Evolutionary conservation across 352 stramenopile species (phyloP).

Genomic region (Phytophthora idaei): DNA sequence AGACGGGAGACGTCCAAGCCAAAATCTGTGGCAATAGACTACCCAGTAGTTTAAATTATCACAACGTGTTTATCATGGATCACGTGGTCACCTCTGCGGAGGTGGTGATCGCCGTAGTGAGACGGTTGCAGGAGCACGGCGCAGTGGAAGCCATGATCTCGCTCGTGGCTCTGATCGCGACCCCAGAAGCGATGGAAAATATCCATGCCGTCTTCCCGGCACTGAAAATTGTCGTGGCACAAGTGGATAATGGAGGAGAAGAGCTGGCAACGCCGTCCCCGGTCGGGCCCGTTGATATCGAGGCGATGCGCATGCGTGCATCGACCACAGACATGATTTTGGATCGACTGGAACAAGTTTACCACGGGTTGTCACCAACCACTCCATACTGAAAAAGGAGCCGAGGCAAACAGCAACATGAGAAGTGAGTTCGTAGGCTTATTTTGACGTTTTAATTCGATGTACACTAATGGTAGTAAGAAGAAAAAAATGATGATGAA

Average conservation of each 20-base stretch:
- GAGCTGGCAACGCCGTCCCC: conserved; percentile 13
- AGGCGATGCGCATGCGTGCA: conserved; percentile 5
- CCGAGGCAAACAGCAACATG: neutral
- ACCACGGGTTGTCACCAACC: conserved; percentile 17
- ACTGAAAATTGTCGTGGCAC: conserved; percentile 40
- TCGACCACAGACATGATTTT: conserved; percentile 39
- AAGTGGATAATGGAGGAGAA: conserved; percentile 35
- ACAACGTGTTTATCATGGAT: conserved; percentile 63
- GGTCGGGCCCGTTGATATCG: conserved; percentile 2
- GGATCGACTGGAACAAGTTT: conserved; percentile 37
- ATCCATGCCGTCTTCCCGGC: conserved; percentile 41
- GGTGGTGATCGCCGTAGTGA: conserved; percentile 40
- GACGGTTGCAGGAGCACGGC: conserved; percentile 39
- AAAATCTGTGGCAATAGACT: conserved; percentile 26
- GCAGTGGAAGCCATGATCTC: conserved; percentile 52
- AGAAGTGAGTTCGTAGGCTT: neutral
- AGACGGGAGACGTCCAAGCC: conserved; percentile 16
- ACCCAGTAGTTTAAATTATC: conserved; percentile 38
- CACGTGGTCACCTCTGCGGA: conserved; percentile 40
- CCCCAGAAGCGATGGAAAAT: conserved; percentile 39
- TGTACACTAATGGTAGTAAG: conserved; percentile 21
- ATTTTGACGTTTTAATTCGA: conserved; percentile 22
- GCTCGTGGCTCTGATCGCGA: conserved; percentile 49
- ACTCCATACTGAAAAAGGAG: conserved; percentile 20
- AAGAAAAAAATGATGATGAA: conserved; percentile 3